Evolutionary conservation across 2,329 filamentous ascomycete species (phyloP).

Genomic region (Botrytis elliptica): DNA sequence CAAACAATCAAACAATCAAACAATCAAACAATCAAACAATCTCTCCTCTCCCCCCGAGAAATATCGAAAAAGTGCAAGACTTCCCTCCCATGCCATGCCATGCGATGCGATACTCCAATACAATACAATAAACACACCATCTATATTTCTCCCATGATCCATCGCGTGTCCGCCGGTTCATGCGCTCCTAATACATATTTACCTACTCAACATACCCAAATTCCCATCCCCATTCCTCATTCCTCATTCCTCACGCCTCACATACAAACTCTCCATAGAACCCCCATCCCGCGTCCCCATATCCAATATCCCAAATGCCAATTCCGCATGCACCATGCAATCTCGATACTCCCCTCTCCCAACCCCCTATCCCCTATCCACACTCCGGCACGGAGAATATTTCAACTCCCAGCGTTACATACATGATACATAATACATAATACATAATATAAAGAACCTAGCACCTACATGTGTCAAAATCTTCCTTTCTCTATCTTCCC

Average conservation of each 20-base stretch:
- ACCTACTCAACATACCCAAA: no score
- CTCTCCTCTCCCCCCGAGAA: neutral
- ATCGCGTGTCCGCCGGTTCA: neutral
- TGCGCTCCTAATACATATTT: neutral
- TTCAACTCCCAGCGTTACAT: neutral
- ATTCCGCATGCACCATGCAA: neutral
- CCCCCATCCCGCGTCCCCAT: neutral
- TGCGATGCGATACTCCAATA: neutral
- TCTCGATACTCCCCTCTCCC: neutral
- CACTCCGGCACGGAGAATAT: neutral
- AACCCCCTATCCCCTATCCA: neutral
- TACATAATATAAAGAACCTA: neutral
- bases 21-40: neutral
- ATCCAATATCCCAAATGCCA: neutral
- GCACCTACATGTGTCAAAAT: neutral
- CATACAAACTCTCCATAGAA: no score
- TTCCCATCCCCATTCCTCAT: no score
- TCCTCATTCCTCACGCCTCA: neutral
- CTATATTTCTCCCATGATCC: neutral
- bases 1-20: no score
- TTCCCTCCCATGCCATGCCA: neutral
- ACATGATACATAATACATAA: neutral
- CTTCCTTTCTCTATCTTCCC: neutral
- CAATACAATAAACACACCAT: neutral
- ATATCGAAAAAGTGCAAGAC: neutral